Conservation (phyloP, 2,329 filamentous ascomycete species). For the Diaporthe helianthi region DNA sequence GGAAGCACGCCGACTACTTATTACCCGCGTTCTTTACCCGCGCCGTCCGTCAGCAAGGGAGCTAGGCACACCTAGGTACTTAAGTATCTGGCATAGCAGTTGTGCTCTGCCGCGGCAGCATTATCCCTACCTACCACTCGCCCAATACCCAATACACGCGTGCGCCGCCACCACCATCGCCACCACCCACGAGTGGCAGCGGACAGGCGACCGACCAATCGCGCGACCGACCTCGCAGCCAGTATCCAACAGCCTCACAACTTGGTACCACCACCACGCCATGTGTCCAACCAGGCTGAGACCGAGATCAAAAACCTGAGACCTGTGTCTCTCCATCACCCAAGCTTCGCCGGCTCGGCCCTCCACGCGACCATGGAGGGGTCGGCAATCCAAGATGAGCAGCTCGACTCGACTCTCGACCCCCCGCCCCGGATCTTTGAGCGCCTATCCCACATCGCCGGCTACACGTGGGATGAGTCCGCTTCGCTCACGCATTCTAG, state of each 20-base stretch:
- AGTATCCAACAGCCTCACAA: constrained; percentile 1
- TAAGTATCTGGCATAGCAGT: too few species aligned
- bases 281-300: constrained; percentile 33
- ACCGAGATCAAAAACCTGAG: constrained; percentile 34
- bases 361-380: constrained; percentile 56
- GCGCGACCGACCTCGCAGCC: constrained; percentile 3
- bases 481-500: constrained; percentile 66
- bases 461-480: constrained; percentile 79
- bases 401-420: constrained; percentile 55
- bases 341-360: constrained; percentile 24
- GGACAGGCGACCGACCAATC: background rate
- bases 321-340: constrained; percentile 33
- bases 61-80: too few species aligned
- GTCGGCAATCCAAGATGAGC: constrained; percentile 56
- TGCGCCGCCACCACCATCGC: background rate
- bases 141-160: background rate
- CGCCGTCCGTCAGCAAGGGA: constrained; percentile 19
- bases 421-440: constrained; percentile 75
- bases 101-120: constrained; percentile 6
- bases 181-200: constrained; percentile 6
- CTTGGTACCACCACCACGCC: constrained; percentile 21
- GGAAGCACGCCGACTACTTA: background rate
- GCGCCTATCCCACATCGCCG: constrained; percentile 74
- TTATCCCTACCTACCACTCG: constrained; percentile 12
- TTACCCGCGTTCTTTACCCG: constrained; percentile 13